A percentile compares a stretch with the other conserved stretches of the same genome.
Evolutionary conservation across 805 yeast species (phyloP).

Genomic region (Yamadazyma olivae): DNA sequence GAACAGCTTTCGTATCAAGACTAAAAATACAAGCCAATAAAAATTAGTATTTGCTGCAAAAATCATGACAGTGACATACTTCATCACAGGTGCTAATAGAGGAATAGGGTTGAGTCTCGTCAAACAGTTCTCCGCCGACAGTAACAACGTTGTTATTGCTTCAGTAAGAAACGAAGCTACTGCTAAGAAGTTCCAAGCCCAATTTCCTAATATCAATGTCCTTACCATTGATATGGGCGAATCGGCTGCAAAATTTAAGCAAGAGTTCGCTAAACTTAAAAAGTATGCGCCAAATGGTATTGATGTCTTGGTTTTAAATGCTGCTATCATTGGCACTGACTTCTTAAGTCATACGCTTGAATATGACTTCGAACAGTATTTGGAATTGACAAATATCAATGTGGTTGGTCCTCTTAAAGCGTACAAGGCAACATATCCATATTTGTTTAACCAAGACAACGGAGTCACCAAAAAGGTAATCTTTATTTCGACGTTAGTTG

Average conservation of each 20-base stretch:
- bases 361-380: no score
- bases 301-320: slow-evolving; percentile 34
- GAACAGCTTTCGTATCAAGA: no score
- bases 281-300: slow-evolving; percentile 23
- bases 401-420: slow-evolving; percentile 6
- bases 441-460: slow-evolving; percentile 6
- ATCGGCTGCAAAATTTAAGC: background rate
- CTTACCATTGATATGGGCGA: slow-evolving; percentile 1
- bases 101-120: background rate
- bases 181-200: no score
- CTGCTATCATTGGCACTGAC: slow-evolving; percentile 16
- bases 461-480: slow-evolving; percentile 3
- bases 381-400: background rate
- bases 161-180: no score
- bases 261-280: slow-evolving; percentile 6
- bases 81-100: slow-evolving; percentile 11
- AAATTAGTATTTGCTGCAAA: no score
- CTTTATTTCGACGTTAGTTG: slow-evolving; percentile 13
- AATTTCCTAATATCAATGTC: background rate
- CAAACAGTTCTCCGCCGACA: background rate
- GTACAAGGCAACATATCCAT: no score
- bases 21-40: no score
- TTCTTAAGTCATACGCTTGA: no score
- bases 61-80: slow-evolving; percentile 3
- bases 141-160: background rate